phyloP scores from a whole-genome alignment of 345 rosid genomes.

The Pistacia atlantica region DNA sequence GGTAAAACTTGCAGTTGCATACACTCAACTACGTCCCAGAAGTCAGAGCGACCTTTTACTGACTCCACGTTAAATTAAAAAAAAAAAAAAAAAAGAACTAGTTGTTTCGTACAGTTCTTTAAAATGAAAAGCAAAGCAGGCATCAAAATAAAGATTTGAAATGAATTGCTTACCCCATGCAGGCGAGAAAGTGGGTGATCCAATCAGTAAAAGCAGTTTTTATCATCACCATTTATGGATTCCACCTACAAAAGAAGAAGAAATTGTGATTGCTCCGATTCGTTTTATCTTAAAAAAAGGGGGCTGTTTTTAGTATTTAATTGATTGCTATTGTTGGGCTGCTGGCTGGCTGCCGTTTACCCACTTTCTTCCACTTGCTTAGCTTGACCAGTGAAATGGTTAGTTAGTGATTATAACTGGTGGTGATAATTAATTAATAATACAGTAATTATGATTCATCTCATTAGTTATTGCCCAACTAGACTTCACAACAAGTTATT shows the following conservation, averaged over 20 bases:
- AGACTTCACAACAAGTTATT: too few species aligned
- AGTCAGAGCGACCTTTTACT: background rate
- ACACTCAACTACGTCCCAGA: background rate
- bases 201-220: conserved; percentile 39
- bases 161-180: conserved; percentile 50
- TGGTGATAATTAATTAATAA: background rate
- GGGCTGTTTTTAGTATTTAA: background rate
- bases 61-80: too few species aligned
- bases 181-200: conserved; percentile 56
- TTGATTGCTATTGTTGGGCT: background rate
- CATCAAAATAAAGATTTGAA: background rate
- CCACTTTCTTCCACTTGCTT: background rate
- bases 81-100: background rate
- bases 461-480: too few species aligned
- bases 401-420: background rate
- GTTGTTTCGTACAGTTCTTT: background rate
- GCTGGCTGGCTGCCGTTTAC: background rate
- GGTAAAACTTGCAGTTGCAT: background rate
- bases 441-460: too few species aligned
- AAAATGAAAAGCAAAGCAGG: background rate
- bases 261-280: background rate
- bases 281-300: background rate
- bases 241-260: background rate
- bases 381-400: background rate
- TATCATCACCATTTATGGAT: conserved; percentile 37